Evolutionary conservation across 2,329 filamentous ascomycete species (phyloP), one percentile per base, ranked within the genome.

Genomic region (Epichloe sylvatica): DNA sequence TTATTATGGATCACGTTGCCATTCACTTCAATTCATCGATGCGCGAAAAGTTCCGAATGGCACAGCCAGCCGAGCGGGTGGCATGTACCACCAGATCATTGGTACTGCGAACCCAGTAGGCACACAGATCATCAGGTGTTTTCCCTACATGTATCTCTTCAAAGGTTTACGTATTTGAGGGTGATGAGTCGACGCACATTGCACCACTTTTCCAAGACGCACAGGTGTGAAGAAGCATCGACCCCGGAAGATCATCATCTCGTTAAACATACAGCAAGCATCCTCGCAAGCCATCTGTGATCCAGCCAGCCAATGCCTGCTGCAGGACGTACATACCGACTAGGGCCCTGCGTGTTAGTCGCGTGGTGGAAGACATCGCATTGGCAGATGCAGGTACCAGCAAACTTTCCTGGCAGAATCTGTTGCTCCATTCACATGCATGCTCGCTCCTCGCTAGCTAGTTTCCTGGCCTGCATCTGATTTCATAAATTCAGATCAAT

Each of bases 311-410:
- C 35, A 30, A 46, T 17, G 21, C 23, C 35, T 46, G 12, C 34
- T 37, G 21, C 37, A 35, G 25, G 39, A 25, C 23, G 6, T 8
- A 37, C 30, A 33, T 47, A 41, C 45, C 37, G 38, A 33, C 46
- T 30, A 43, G 21, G 40, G n/a, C 47, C 11, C 44, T 49, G 47
- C 45, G 21, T 34, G 8, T 25, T 30, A 30, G 30, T 30, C 33
- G 38, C 25, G 47, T 49, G 47, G 40, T 38, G 40, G 39, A 23
- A 15, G 34, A 7, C 45, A 40, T 30, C 30, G 30, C 37, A 23
- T 41, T 37, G 46, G 46, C 33, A 25, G 17, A 34, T 25, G 38
- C 36, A 36, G 40, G 39, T 49, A 49, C 47, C 47, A 44, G 47
- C 47, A 49, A 49, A 41, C 30, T 17, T n/a, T 43, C 34, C 25